A percentile compares a stretch with the other conserved stretches of the same genome.
Evolutionary conservation across 148 eudicot species (phyloP).

Genomic region (Euryodendron excelsum): DNA sequence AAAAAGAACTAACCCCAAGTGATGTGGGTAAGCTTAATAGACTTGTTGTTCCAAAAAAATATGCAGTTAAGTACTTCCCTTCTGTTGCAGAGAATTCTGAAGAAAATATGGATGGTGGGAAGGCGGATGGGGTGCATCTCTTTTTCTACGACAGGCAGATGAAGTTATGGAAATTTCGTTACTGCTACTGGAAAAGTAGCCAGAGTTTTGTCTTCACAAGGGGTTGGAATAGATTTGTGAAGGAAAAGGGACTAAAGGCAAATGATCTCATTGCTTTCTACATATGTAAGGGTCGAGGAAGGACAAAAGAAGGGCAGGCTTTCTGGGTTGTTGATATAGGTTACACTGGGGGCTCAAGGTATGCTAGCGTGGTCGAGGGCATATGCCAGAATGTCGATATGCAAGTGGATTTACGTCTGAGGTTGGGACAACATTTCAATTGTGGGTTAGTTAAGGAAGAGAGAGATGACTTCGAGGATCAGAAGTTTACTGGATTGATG

Average conservation of each 20-base stretch:
- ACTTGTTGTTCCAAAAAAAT: slow-evolving; percentile 20
- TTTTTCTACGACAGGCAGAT: slow-evolving; percentile 16
- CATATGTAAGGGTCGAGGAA: slow-evolving; percentile 1
- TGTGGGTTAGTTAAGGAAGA: not conserved
- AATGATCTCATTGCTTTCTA: slow-evolving; percentile 18
- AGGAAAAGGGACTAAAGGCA: slow-evolving; percentile 15
- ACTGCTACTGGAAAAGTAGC: slow-evolving; percentile 24
- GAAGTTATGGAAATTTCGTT: slow-evolving; percentile 19
- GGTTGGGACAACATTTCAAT: not conserved
- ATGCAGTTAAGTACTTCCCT: slow-evolving; percentile 19
- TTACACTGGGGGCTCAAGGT: not conserved
- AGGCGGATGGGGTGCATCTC: slow-evolving; percentile 12
- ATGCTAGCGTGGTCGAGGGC: not conserved
- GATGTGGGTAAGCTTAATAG: slow-evolving; percentile 31
- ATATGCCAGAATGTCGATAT: too few species aligned
- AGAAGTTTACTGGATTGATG: not conserved
- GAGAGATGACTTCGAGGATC: not conserved
- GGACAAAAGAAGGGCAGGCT: not conserved
- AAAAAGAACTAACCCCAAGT: slow-evolving; percentile 31
- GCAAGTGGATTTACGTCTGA: not conserved
- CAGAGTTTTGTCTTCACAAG: slow-evolving; percentile 25
- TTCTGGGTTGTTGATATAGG: slow-evolving; percentile 26
- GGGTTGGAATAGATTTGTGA: slow-evolving; percentile 22
- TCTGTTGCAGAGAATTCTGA: not conserved
- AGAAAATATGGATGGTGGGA: slow-evolving; percentile 5